These are phyloP conservation scores for Apophysomyces sp. DNA, from an alignment of 371 early-diverging fungal genomes.

Conservation along the genomic window DNA sequence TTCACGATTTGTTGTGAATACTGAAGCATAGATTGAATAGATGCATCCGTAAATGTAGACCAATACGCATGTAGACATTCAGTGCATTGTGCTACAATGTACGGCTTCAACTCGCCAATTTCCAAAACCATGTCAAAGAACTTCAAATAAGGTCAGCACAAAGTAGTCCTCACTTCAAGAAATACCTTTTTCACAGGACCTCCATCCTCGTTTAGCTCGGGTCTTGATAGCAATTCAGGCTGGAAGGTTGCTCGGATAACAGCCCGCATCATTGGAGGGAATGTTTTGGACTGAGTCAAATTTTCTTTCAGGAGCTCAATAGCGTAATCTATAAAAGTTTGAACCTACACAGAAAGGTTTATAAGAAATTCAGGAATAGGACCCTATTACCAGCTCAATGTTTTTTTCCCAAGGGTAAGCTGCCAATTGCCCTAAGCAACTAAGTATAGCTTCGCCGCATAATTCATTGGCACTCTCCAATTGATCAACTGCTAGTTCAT, in stretches of 20 bases:
- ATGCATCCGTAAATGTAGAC: conserved; percentile 25
- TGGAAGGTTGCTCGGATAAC: conserved; percentile 39
- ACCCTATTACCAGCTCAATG: conserved; percentile 22
- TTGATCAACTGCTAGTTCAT: conserved; percentile 39
- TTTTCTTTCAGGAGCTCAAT: conserved; percentile 39
- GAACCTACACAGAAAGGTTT: no score
- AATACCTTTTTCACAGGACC: conserved; percentile 41
- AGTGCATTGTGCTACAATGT: conserved; percentile 31
- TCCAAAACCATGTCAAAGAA: conserved; percentile 31
- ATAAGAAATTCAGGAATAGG: no score
- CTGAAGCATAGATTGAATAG: conserved; percentile 34
- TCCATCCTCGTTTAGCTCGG: conserved; percentile 30
- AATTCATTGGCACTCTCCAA: conserved; percentile 40
- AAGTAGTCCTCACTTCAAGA: not conserved
- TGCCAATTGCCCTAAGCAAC: conserved; percentile 26
- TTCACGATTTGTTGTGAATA: conserved; percentile 37
- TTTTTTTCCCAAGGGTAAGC: conserved; percentile 35
- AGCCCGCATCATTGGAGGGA: conserved; percentile 33
- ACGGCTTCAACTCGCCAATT: conserved; percentile 39
- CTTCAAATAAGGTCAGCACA: not conserved
- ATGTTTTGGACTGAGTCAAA: conserved; percentile 33
- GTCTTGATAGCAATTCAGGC: conserved; percentile 22
- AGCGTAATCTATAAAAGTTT: conserved; percentile 26
- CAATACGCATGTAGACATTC: conserved; percentile 33
- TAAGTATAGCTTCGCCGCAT: conserved; percentile 38